A percentile compares a stretch with the other conserved stretches of the same genome.
Conservation (phyloP, 2,329 filamentous ascomycete genomes). For the Setomelanomma holmii region DNA sequence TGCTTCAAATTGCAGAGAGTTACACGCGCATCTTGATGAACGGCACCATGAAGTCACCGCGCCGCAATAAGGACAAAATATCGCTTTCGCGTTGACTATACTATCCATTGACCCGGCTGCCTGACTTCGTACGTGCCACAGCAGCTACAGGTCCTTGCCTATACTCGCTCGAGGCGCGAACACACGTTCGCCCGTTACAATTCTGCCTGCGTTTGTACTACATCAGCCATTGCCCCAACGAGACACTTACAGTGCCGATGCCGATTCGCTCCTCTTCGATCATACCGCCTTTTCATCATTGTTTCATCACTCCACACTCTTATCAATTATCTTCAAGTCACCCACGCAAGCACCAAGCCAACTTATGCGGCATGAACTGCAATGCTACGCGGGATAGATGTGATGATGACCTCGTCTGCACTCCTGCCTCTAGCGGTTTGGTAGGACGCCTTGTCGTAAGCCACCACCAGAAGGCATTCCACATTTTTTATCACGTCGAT, state of each 20-base stretch:
- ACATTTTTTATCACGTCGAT: neutral
- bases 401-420: conserved; percentile 4
- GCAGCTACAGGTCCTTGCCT: neutral
- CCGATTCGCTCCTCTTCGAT: neutral
- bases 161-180: conserved; percentile 11
- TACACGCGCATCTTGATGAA: conserved; percentile 9
- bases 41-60: conserved; percentile 3
- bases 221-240: conserved; percentile 13
- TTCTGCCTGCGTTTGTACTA: conserved; percentile 16
- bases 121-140: neutral
- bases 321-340: neutral
- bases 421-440: conserved; percentile 20
- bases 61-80: conserved; percentile 6
- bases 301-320: neutral
- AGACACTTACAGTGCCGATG: conserved; percentile 8
- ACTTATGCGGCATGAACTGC: neutral
- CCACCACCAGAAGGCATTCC: conserved; percentile 12
- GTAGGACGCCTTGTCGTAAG: conserved; percentile 15
- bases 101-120: neutral
- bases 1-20: neutral
- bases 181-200: conserved; percentile 15
- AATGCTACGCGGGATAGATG: neutral
- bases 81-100: neutral
- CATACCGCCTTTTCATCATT: neutral
- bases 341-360: neutral